Percentiles rank a stretch among this genome's conserved stretches.
Evolutionary conservation across 306 rosid species (phyloP).

Genomic region (Hippophae tibetana): DNA sequence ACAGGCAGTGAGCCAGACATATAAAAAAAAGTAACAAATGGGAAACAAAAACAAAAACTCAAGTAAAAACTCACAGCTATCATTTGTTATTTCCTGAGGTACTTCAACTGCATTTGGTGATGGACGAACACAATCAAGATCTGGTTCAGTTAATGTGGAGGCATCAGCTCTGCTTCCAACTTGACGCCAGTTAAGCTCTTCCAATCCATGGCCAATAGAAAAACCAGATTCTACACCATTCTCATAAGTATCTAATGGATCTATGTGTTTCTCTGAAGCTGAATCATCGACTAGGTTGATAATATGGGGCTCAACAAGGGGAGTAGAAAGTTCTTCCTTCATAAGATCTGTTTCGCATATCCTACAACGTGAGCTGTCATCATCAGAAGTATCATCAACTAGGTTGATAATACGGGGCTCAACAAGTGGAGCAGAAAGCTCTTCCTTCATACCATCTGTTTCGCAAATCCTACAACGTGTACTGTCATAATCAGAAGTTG

Average conservation of each 20-base stretch:
- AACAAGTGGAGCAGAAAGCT: constrained; percentile 23
- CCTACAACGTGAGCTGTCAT: constrained; percentile 4
- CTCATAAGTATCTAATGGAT: constrained; percentile 23
- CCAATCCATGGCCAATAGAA: constrained; percentile 31
- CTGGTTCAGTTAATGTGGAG: constrained; percentile 23
- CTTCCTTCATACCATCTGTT: constrained; percentile 18
- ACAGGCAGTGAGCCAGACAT: background rate
- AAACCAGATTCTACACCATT: constrained; percentile 23
- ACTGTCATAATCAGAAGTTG: constrained; percentile 42
- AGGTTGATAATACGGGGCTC: constrained; percentile 28
- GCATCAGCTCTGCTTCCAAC: constrained; percentile 19
- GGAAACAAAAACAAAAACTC: background rate
- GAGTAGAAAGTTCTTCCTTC: constrained; percentile 28
- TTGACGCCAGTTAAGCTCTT: constrained; percentile 40
- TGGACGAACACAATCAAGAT: constrained; percentile 19
- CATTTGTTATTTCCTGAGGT: constrained; percentile 34
- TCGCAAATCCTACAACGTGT: constrained; percentile 17
- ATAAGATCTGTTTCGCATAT: constrained; percentile 13
- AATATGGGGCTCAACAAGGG: constrained; percentile 24
- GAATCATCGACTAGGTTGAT: constrained; percentile 28
- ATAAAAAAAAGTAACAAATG: background rate
- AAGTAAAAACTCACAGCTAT: constrained; percentile 45
- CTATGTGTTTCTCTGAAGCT: constrained; percentile 26
- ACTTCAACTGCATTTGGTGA: constrained; percentile 26
- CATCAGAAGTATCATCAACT: constrained; percentile 16